Evolutionary conservation across 179 eudicot genomes (phyloP).

Genomic region (Silene vulgaris): DNA sequence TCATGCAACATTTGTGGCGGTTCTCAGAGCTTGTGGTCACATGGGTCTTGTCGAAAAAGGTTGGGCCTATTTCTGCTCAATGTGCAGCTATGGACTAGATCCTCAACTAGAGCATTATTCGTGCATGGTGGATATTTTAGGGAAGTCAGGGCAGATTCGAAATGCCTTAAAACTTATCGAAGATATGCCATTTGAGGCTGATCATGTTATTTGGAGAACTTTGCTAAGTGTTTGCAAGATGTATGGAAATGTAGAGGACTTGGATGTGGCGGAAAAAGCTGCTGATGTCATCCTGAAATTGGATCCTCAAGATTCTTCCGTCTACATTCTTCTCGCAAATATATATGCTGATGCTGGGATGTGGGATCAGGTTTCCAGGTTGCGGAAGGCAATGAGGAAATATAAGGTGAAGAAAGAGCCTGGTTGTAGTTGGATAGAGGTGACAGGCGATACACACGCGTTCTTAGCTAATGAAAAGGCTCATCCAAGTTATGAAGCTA

Average conservation of each 20-base stretch:
- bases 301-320: constrained; percentile 69
- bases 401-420: constrained; percentile 65
- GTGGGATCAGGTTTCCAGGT: constrained; percentile 49
- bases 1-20: constrained; percentile 75
- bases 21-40: constrained; percentile 87
- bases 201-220: constrained; percentile 75
- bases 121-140: constrained; percentile 77
- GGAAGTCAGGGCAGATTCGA: constrained; percentile 60
- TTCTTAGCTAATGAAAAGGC: constrained; percentile 57
- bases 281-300: constrained; percentile 42
- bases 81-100: constrained; percentile 49
- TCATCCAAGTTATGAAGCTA: constrained; percentile 57
- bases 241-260: constrained; percentile 56
- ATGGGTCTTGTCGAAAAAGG: constrained; percentile 71
- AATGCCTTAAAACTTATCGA: constrained; percentile 63
- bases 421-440: constrained; percentile 85
- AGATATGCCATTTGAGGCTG: constrained; percentile 80
- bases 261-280: constrained; percentile 65
- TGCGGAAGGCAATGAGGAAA: constrained; percentile 50
- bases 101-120: constrained; percentile 84
- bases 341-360: constrained; percentile 71
- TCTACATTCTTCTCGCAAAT: constrained; percentile 50
- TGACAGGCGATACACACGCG: constrained; percentile 55
- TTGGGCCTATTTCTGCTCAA: constrained; percentile 51
- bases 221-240: constrained; percentile 61